phyloP scores from a whole-genome alignment of 441 rosid genomes.

The Breynia disticha region DNA sequence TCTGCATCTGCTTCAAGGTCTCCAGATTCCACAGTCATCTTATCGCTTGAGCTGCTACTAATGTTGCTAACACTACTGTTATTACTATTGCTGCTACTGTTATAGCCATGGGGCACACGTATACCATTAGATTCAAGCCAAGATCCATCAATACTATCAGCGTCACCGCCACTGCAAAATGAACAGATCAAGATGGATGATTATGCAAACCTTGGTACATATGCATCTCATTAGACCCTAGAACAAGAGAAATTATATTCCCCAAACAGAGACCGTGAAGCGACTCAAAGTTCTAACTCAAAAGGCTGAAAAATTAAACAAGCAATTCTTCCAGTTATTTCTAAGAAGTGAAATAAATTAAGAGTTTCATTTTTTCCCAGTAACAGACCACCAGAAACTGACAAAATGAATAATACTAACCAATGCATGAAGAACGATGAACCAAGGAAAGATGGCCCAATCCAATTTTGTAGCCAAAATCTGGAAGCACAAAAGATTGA shows the following conservation, averaged over 20 bases:
- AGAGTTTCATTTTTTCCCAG: no score
- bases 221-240: no score
- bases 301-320: no score
- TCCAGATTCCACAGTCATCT: conserved; percentile 56
- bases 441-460: conserved; percentile 87
- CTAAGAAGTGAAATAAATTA: no score
- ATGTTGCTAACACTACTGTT: conserved; percentile 87
- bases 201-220: not conserved
- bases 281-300: no score
- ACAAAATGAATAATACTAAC: conserved; percentile 35
- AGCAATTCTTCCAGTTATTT: no score
- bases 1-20: conserved; percentile 99
- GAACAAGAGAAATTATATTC: no score
- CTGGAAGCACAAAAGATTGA: conserved; percentile 42
- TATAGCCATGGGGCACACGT: conserved; percentile 45
- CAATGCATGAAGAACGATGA: conserved; percentile 91
- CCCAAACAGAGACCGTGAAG: no score
- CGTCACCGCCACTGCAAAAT: conserved; percentile 65
- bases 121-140: conserved; percentile 57
- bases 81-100: conserved; percentile 96
- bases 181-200: conserved; percentile 15
- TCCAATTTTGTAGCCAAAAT: conserved; percentile 99
- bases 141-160: conserved; percentile 57
- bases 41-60: conserved; percentile 89
- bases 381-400: no score